phyloP scores from a whole-genome alignment of 305 asterid genomes.

The Fraxinus velutina region DNA sequence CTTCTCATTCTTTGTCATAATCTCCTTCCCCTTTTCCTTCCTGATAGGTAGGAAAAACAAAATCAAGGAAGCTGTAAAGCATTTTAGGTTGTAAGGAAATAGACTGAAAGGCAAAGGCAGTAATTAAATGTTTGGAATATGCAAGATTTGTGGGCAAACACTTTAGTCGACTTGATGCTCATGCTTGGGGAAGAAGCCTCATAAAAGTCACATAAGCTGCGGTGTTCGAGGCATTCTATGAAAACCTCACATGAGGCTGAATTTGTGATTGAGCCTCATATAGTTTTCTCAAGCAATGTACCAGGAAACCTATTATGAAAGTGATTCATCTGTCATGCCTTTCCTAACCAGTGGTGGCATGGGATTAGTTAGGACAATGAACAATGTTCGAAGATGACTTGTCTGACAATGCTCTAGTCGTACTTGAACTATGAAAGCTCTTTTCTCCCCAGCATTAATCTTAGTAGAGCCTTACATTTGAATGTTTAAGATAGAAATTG shows the following conservation, averaged over 20 bases:
- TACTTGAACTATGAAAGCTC: background rate
- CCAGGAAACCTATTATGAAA: background rate
- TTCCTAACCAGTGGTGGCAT: background rate
- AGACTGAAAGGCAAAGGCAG: background rate
- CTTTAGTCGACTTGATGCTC: background rate
- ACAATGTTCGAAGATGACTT: background rate
- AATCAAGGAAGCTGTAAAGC: background rate
- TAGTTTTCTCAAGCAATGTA: background rate
- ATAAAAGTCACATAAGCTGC: background rate
- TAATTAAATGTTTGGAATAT: background rate
- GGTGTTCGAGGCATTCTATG: background rate
- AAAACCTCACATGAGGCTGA: background rate
- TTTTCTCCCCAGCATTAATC: background rate
- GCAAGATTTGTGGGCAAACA: background rate
- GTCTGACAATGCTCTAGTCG: background rate
- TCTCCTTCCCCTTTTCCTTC: background rate
- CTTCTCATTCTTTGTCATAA: background rate
- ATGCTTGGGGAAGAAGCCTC: background rate
- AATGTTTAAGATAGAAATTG: background rate
- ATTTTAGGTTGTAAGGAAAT: background rate
- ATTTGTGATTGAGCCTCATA: background rate
- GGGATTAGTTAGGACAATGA: background rate
- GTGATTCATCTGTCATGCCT: background rate
- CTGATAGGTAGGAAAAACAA: background rate
- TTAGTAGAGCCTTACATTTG: background rate